Base-by-base conservation (phyloP, 352 stramenopile genomes). In the Pythium folliculosum region DNA sequence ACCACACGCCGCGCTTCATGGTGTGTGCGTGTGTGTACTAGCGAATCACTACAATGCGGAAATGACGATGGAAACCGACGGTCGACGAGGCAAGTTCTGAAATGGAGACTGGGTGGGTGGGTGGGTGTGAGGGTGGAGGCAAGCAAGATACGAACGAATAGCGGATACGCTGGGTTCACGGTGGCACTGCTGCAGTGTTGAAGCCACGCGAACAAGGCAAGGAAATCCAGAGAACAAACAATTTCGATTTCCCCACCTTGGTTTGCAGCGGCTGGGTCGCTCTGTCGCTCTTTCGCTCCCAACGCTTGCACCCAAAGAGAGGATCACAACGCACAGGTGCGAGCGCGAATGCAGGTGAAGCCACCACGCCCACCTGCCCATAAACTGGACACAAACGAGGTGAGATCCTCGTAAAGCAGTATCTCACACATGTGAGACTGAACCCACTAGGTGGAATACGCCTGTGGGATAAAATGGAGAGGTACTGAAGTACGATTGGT, bases 1-100 rank as follows among this genome's bases (percentile, higher is more conserved):
- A 69, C 75, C 75, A 82, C 5, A 71, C 60, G 0, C 72, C 75
- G 19, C 64, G 67, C 47, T 69, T 63, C 62, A 69, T 69, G 7
- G 10, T 45, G 23, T 56, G 27, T 32, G 27, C 27, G 27, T 32
- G 27, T 6, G 27, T 32, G 27, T 32, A 32, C 27, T 32, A 32
- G 27, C 27, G 27, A 32, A 32, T 32, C 27, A 32, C 27, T 32
- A 32, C 2, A 32, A 32, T 32, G 27, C 3, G 27, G 5, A 32
- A 32, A 22, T 10, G 19, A 49, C 17, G 7, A 22, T 49, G 43
- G 16, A 22, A 13, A 49, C 19, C 13, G 14, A 7, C 19, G 14
- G 10, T 12, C 43, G 52, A 59, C 17, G 52, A 0, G 9, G 30
- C 16, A 9, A 47, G 52, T 60, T 60, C 54, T 60, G 54, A 60